These are phyloP conservation scores for Suillus paluster DNA, from an alignment of 768 basidiomycete genomes.

Conservation along the genomic window DNA sequence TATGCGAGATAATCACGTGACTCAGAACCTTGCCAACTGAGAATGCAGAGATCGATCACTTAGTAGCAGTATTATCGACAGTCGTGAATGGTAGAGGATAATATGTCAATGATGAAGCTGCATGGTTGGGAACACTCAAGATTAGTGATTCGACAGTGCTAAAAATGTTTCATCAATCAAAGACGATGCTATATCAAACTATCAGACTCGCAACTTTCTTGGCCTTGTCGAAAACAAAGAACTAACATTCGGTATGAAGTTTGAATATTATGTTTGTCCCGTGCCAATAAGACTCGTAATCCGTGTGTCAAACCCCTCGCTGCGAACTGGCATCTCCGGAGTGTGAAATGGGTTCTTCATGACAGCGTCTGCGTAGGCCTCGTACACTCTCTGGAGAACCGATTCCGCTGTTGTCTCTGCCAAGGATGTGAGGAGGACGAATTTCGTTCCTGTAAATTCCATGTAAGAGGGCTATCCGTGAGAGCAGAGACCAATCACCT, in stretches of 20 bases:
- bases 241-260: not conserved
- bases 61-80: too few relatives aligned
- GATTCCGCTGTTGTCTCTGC: constrained; percentile 71
- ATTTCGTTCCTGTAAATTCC: constrained; percentile 79
- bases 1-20: constrained; percentile 25
- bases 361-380: constrained; percentile 91
- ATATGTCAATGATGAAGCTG: constrained; percentile 18
- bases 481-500: constrained; percentile 50
- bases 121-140: not conserved
- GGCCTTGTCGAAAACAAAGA: not conserved
- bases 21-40: not conserved
- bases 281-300: constrained; percentile 63
- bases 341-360: constrained; percentile 99
- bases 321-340: constrained; percentile 98
- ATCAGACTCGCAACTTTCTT: not conserved
- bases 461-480: not conserved
- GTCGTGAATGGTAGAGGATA: not conserved
- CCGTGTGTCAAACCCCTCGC: constrained; percentile 81
- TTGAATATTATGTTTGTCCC: constrained; percentile 25
- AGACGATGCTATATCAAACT: not conserved
- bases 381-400: constrained; percentile 85
- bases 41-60: not conserved
- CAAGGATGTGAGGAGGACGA: constrained; percentile 88
- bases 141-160: not conserved
- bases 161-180: constrained; percentile 13